Conservation (phyloP, 345 rosid species). For the Luvunga scandens region DNA sequence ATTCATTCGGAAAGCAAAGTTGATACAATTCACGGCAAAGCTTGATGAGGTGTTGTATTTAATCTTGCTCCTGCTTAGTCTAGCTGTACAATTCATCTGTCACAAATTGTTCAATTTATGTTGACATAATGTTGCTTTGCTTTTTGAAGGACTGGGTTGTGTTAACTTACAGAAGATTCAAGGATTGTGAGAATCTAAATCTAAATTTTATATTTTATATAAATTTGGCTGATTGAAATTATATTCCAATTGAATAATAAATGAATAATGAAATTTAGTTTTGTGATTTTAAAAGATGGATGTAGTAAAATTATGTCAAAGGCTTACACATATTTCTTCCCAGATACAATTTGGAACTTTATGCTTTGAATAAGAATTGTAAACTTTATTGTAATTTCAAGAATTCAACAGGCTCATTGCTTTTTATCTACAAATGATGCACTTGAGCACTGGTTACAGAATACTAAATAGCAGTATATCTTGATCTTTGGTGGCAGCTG, state of each 20-base stretch:
- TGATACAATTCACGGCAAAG: too few relatives aligned
- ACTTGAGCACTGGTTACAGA: not conserved
- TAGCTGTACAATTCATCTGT: not conserved
- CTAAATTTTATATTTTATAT: too few relatives aligned
- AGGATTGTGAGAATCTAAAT: constrained; percentile 59
- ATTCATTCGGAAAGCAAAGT: not conserved
- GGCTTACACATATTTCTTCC: too few relatives aligned
- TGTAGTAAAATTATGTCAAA: too few relatives aligned
- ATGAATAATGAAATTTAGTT: too few relatives aligned
- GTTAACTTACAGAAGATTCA: constrained; percentile 10
- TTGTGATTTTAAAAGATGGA: too few relatives aligned
- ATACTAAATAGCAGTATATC: constrained; percentile 18
- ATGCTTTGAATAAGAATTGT: not conserved
- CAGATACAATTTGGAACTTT: not conserved
- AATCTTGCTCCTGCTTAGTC: not conserved
- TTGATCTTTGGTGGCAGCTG: constrained; percentile 66
- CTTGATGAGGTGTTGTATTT: constrained; percentile 58
- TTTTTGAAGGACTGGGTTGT: constrained; percentile 13
- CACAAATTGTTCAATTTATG: constrained; percentile 2
- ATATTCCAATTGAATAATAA: too few relatives aligned
- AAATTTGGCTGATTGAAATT: too few relatives aligned
- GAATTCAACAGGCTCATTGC: not conserved
- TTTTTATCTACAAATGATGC: not conserved
- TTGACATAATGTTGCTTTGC: not conserved
- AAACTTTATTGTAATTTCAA: not conserved